phyloP scores from a whole-genome alignment of 441 rosid species.

The Erodium texanum region DNA sequence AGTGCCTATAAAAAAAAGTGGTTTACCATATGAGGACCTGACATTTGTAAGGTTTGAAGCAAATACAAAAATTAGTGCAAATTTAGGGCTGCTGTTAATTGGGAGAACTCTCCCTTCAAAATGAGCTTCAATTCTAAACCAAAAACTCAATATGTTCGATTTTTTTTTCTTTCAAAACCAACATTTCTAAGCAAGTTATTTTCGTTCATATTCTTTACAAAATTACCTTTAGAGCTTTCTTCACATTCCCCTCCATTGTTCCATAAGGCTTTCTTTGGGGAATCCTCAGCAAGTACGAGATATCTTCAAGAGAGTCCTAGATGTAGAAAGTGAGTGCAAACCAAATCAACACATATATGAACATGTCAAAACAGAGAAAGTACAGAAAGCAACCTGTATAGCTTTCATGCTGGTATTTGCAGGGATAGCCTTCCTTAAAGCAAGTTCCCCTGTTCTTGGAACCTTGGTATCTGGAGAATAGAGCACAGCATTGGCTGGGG shows the following conservation, averaged over 20 bases:
- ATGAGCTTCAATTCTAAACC: not conserved
- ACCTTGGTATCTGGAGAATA: constrained; percentile 90
- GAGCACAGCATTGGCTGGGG: constrained; percentile 77
- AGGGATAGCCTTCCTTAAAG: constrained; percentile 75
- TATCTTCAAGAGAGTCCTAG: constrained; percentile 79
- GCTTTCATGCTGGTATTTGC: constrained; percentile 83
- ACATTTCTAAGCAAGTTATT: not conserved
- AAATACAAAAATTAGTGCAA: not conserved
- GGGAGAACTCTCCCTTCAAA: not conserved
- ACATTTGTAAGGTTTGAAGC: constrained; percentile 1
- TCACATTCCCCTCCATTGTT: constrained; percentile 91
- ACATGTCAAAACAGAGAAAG: not conserved
- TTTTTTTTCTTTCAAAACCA: too few species aligned
- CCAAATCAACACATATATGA: constrained; percentile 10
- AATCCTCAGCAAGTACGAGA: constrained; percentile 81
- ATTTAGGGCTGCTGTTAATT: not conserved
- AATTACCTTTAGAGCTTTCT: constrained; percentile 69
- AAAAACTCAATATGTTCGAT: not conserved
- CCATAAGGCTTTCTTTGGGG: constrained; percentile 97
- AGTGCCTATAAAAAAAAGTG: not conserved
- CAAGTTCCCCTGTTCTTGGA: constrained; percentile 93
- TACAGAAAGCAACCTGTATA: constrained; percentile 46
- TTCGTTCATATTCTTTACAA: not conserved
- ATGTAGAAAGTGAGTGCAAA: constrained; percentile 17
- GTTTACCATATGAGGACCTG: not conserved